These are phyloP conservation scores for Aquilaria yunnanensis DNA, from an alignment of 345 rosid genomes.

Conservation along the genomic window DNA sequence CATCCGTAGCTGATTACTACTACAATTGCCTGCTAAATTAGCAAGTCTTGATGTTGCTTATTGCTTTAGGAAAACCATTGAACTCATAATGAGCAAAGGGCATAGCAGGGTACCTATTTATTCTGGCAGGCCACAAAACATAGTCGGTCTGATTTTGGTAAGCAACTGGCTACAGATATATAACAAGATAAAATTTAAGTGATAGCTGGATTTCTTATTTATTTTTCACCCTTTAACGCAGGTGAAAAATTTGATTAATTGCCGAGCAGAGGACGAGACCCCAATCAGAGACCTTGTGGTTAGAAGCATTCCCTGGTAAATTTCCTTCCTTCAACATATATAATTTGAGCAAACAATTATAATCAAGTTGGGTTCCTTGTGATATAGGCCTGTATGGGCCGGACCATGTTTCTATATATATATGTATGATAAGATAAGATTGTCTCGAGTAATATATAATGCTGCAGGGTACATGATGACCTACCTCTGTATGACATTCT, in stretches of 20 bases:
- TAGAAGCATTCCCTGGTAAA: constrained; percentile 64
- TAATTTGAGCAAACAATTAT: too few relatives aligned
- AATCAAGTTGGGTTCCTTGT: too few relatives aligned
- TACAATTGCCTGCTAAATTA: not conserved
- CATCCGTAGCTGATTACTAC: not conserved
- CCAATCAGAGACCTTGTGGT: constrained; percentile 52
- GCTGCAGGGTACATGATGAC: constrained; percentile 42
- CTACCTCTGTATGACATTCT: constrained; percentile 74
- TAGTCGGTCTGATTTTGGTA: constrained; percentile 67
- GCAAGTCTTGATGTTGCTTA: not conserved
- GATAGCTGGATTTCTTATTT: not conserved
- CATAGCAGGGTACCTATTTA: constrained; percentile 71
- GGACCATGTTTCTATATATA: too few relatives aligned
- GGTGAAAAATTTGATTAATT: constrained; percentile 72
- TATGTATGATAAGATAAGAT: too few relatives aligned
- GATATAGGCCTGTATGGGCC: too few relatives aligned
- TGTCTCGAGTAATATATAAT: constrained; percentile 4
- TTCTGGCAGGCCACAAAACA: constrained; percentile 32
- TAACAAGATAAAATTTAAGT: not conserved
- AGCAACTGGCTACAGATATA: constrained; percentile 2
- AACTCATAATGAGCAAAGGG: constrained; percentile 54
- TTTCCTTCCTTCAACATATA: not conserved
- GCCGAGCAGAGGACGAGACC: constrained; percentile 44
- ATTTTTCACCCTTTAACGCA: constrained; percentile 4
- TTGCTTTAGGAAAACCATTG: constrained; percentile 44